phyloP scores from a whole-genome alignment of 2,329 filamentous ascomycete genomes.

The Monosporascus cannonballus region DNA sequence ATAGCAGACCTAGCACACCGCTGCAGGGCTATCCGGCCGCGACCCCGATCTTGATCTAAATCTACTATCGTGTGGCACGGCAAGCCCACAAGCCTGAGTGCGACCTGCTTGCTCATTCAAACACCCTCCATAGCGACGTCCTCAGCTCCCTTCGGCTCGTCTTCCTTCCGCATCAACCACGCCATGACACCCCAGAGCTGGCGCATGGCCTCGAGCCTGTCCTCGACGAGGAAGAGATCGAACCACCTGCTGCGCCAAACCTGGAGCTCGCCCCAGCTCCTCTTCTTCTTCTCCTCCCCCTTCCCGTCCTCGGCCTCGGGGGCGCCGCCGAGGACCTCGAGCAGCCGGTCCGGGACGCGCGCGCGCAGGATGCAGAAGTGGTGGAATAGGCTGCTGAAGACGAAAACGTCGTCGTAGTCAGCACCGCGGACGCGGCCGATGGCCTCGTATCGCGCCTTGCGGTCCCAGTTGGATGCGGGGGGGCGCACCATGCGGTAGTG shows the following conservation, averaged over 20 bases:
- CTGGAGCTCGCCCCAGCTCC: conserved; percentile 47
- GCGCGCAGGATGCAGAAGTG: conserved; percentile 54
- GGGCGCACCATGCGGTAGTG: conserved; percentile 57
- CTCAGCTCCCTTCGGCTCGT: conserved; percentile 12
- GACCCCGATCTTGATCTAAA: too few species aligned
- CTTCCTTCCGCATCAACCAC: conserved; percentile 49
- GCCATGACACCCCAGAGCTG: conserved; percentile 54
- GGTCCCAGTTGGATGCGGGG: conserved; percentile 54
- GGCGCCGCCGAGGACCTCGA: conserved; percentile 47
- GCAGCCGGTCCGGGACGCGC: conserved; percentile 47
- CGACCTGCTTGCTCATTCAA: background rate
- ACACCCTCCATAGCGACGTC: conserved; percentile 15
- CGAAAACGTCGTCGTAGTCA: conserved; percentile 54
- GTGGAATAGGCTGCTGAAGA: conserved; percentile 56
- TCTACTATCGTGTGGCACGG: too few species aligned
- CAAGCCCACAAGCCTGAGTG: too few species aligned
- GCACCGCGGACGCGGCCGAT: conserved; percentile 45
- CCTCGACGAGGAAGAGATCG: conserved; percentile 49
- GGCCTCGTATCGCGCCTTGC: conserved; percentile 50
- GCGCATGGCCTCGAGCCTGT: conserved; percentile 51
- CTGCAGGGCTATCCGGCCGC: too few species aligned
- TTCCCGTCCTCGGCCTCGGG: conserved; percentile 24
- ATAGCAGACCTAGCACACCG: too few species aligned
- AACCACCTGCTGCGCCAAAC: conserved; percentile 56
- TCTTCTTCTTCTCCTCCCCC: conserved; percentile 16